phyloP scores from a whole-genome alignment of 305 asterid genomes.

The Striga hermonthica region DNA sequence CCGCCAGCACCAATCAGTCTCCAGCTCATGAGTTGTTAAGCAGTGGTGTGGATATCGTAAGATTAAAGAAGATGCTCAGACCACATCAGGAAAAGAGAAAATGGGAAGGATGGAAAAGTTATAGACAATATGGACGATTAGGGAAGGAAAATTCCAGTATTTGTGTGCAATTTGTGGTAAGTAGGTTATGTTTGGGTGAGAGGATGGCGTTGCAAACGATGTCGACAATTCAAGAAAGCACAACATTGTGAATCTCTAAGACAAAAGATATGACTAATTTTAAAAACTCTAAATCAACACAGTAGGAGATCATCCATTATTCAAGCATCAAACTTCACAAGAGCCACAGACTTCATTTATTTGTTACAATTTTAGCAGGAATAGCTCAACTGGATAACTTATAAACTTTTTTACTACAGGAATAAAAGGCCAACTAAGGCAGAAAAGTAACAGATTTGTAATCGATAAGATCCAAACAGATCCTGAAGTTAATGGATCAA shows the following conservation, averaged over 20 bases:
- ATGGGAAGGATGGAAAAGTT: not conserved
- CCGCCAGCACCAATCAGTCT: slow-evolving; percentile 12
- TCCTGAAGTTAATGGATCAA: not conserved
- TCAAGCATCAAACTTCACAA: not conserved
- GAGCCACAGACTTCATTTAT: slow-evolving; percentile 5
- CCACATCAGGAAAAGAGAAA: too few relatives aligned
- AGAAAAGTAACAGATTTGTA: not conserved
- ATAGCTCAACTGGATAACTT: not conserved
- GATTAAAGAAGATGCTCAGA: too few relatives aligned
- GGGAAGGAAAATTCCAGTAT: not conserved
- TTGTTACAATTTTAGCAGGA: not conserved
- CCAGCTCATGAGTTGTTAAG: not conserved
- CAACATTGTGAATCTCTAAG: not conserved
- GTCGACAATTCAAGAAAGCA: slow-evolving; percentile 1
- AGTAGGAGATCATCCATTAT: slow-evolving; percentile 5
- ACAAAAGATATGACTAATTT: too few relatives aligned
- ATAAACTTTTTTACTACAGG: not conserved
- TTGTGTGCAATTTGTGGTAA: not conserved
- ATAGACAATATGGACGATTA: slow-evolving; percentile 7
- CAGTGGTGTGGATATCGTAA: slow-evolving; percentile 13
- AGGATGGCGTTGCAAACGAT: not conserved
- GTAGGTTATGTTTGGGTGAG: not conserved
- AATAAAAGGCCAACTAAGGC: not conserved
- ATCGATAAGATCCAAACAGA: not conserved
- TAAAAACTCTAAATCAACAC: slow-evolving; percentile 5